These are phyloP conservation scores for Pseudogymnoascus sp. DNA, from an alignment of 2,329 filamentous ascomycete genomes.

Conservation along the genomic window DNA sequence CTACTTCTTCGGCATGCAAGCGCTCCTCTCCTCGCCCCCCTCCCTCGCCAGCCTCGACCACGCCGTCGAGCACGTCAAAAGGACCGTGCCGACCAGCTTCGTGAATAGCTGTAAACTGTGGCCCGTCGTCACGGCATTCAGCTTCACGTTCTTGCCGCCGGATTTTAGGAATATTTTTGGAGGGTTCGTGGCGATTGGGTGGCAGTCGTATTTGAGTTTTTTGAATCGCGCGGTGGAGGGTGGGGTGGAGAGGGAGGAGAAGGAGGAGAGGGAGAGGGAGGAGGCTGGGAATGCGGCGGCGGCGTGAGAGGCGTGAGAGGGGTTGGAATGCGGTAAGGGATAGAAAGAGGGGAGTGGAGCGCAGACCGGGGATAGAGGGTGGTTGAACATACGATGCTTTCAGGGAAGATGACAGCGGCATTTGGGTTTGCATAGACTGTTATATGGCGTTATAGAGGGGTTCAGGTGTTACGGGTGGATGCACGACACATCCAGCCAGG, in stretches of 20 bases:
- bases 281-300: neutral
- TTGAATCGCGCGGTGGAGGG: slow-evolving; percentile 67
- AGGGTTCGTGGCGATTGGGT: slow-evolving; percentile 72
- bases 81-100: slow-evolving; percentile 69
- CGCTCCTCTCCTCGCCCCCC: slow-evolving; percentile 45
- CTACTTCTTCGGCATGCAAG: slow-evolving; percentile 77
- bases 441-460: neutral
- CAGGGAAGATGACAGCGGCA: neutral
- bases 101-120: slow-evolving; percentile 79
- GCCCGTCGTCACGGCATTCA: slow-evolving; percentile 81
- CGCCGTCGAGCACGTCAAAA: slow-evolving; percentile 51
- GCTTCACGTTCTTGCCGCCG: slow-evolving; percentile 72
- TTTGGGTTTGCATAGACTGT: neutral
- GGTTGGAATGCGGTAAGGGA: neutral
- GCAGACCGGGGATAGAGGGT: neutral
- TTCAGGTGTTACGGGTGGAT: neutral
- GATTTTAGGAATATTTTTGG: slow-evolving; percentile 76
- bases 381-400: neutral
- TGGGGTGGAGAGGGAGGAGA: slow-evolving; percentile 44
- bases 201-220: slow-evolving; percentile 85
- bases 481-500: neutral
- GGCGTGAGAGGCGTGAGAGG: neutral
- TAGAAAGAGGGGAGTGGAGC: too few species aligned
- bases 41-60: slow-evolving; percentile 10
- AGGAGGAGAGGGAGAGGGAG: neutral